These are phyloP conservation scores for Sporothrix brunneoviolacea DNA, from an alignment of 2,329 filamentous ascomycete genomes.

Conservation along the genomic window DNA sequence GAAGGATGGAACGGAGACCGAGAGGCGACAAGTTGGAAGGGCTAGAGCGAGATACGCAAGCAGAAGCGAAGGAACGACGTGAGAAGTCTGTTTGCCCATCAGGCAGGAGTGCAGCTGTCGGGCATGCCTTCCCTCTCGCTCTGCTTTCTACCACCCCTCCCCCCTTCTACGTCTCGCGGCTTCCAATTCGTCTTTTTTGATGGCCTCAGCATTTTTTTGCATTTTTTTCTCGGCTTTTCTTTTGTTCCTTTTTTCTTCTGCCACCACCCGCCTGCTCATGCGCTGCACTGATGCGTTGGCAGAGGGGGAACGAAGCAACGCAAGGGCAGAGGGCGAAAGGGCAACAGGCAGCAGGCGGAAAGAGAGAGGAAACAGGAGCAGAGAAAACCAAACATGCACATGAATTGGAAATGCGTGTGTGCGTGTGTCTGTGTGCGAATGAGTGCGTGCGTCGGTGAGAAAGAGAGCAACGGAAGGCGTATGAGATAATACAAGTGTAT, in stretches of 20 bases:
- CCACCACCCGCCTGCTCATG: conserved; percentile 10
- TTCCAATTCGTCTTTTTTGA: not conserved
- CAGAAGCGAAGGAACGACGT: conserved; percentile 5
- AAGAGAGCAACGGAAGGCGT: not conserved
- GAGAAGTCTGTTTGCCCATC: conserved; percentile 24
- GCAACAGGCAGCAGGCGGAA: not conserved
- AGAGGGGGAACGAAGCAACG: conserved; percentile 8
- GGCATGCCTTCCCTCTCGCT: conserved; percentile 28
- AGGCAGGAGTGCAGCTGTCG: conserved; percentile 42
- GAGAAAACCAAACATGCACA: not conserved
- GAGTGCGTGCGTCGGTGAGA: not conserved
- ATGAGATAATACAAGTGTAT: not conserved
- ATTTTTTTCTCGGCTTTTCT: not conserved
- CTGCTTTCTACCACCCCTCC: conserved; percentile 5
- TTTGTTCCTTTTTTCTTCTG: not conserved
- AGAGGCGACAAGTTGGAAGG: not conserved
- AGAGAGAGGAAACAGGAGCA: not conserved
- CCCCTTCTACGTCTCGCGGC: not conserved
- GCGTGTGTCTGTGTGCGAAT: not conserved
- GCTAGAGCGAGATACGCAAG: not conserved
- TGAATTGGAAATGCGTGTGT: not conserved
- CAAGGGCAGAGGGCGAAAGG: not conserved
- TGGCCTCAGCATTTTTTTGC: not conserved
- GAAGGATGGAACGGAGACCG: not conserved
- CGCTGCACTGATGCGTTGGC: conserved; percentile 19